phyloP scores from a whole-genome alignment of 2,329 filamentous ascomycete species.

The Ophiosphaerella korrae region DNA sequence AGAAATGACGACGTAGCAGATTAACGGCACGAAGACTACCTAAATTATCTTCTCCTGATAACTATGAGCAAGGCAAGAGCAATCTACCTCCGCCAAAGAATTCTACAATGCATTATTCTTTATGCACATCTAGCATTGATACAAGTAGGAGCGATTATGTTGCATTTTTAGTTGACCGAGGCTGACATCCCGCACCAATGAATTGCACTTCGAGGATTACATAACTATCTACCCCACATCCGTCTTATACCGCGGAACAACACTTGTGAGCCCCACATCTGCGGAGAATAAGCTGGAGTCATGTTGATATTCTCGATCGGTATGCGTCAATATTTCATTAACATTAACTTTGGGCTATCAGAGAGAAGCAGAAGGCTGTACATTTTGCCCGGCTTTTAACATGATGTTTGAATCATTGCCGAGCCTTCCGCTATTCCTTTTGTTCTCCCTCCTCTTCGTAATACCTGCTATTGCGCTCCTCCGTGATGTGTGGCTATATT shows the following conservation, averaged over 20 bases:
- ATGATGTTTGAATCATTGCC: conserved; percentile 36
- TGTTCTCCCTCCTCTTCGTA: conserved; percentile 33
- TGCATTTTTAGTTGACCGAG: too few relatives aligned
- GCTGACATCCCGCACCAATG: too few relatives aligned
- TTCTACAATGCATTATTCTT: too few relatives aligned
- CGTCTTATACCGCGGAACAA: conserved; percentile 12
- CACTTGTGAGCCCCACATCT: conserved; percentile 24
- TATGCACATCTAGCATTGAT: too few relatives aligned
- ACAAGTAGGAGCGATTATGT: too few relatives aligned
- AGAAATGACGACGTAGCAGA: too few relatives aligned
- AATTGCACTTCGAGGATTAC: background rate
- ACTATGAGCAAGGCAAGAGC: too few relatives aligned
- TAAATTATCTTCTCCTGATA: too few relatives aligned
- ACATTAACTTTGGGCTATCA: too few relatives aligned
- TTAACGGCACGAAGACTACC: too few relatives aligned
- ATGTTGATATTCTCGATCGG: background rate
- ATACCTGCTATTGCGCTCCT: conserved; percentile 32
- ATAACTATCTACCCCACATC: conserved; percentile 12
- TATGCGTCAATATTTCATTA: conserved; percentile 4
- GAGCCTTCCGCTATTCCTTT: conserved; percentile 24
- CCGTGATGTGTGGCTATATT: conserved; percentile 37
- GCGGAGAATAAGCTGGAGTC: conserved; percentile 21
- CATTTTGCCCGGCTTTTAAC: conserved; percentile 1
- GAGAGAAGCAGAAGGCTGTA: too few relatives aligned
- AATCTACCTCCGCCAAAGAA: too few relatives aligned